phyloP scores from a whole-genome alignment of 805 yeast genomes.

The Starmerella lactis-condensi region DNA sequence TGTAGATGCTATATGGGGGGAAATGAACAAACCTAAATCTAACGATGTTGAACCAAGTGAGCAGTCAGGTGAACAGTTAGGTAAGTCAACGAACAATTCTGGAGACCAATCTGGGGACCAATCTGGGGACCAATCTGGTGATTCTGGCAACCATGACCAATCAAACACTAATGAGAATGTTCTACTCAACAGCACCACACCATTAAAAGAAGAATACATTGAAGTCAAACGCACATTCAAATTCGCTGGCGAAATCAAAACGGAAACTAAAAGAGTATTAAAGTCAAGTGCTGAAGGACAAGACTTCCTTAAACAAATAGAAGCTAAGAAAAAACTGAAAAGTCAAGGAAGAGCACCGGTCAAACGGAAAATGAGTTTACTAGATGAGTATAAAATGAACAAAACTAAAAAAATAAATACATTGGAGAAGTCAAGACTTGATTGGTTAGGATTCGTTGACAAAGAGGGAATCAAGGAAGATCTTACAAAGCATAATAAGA shows the following conservation, averaged over 20 bases:
- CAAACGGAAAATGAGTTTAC: slow-evolving; percentile 58
- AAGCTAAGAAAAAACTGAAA: slow-evolving; percentile 1
- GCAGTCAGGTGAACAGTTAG: too few relatives aligned
- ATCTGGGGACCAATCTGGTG: too few relatives aligned
- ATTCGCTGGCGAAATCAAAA: slow-evolving; percentile 71
- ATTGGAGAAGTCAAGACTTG: slow-evolving; percentile 76
- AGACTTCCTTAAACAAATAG: slow-evolving; percentile 41
- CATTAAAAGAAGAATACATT: slow-evolving; percentile 32
- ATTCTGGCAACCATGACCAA: neutral
- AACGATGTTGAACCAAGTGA: too few relatives aligned
- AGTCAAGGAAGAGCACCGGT: slow-evolving; percentile 16
- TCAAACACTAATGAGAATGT: neutral
- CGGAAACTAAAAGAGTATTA: slow-evolving; percentile 64
- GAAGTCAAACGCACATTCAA: slow-evolving; percentile 61
- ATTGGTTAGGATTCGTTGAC: slow-evolving; percentile 91
- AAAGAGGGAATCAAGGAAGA: slow-evolving; percentile 70
- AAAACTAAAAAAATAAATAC: slow-evolving; percentile 72
- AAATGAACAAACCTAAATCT: slow-evolving; percentile 33
- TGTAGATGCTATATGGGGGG: slow-evolving; percentile 38
- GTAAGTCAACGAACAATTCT: too few relatives aligned
- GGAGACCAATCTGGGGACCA: too few relatives aligned
- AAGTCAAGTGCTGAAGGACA: slow-evolving; percentile 69
- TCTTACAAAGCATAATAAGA: slow-evolving; percentile 59
- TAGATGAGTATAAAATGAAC: slow-evolving; percentile 51
- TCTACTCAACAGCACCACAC: neutral